A percentile compares a stretch with the other conserved stretches of the same genome.
These are phyloP conservation scores for Lentinula sp. DNA, from an alignment of 768 basidiomycete genomes.

Conservation along the genomic window DNA sequence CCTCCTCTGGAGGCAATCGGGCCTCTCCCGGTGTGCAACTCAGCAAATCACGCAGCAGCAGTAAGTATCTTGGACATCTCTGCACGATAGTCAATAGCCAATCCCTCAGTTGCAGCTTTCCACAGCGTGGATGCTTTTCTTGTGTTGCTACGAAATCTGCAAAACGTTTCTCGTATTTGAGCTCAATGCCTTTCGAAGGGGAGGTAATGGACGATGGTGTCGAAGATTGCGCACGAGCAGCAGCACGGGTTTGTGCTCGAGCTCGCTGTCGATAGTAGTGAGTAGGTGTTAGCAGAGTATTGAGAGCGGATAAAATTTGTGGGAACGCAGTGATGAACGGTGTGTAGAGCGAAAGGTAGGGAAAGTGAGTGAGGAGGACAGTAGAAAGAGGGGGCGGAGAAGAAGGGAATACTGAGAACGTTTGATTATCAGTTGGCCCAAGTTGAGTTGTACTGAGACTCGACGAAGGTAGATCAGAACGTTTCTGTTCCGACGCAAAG, in stretches of 20 bases:
- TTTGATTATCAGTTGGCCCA: not conserved
- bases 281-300: conserved; percentile 43
- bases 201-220: not conserved
- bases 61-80: conserved; percentile 80
- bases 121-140: conserved; percentile 66
- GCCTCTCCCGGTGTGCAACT: conserved; percentile 36
- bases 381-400: conserved; percentile 41
- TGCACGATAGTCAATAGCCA: conserved; percentile 88
- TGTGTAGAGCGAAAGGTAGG: conserved; percentile 82
- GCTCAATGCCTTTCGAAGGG: conserved; percentile 12
- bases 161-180: conserved; percentile 32
- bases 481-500: conserved; percentile 10
- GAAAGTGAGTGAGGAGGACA: conserved; percentile 74
- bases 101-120: conserved; percentile 71
- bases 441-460: conserved; percentile 15
- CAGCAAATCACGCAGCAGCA: conserved; percentile 79
- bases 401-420: conserved; percentile 32
- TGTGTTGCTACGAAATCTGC: conserved; percentile 56
- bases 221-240: not conserved
- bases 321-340: conserved; percentile 82
- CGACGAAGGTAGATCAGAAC: conserved; percentile 5
- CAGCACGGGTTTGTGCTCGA: not conserved
- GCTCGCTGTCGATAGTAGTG: conserved; percentile 12
- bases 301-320: conserved; percentile 52
- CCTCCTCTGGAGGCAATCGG: not conserved